Base-by-base conservation (phyloP, 176 grass and related monocot genomes). In the Carex parvula region DNA sequence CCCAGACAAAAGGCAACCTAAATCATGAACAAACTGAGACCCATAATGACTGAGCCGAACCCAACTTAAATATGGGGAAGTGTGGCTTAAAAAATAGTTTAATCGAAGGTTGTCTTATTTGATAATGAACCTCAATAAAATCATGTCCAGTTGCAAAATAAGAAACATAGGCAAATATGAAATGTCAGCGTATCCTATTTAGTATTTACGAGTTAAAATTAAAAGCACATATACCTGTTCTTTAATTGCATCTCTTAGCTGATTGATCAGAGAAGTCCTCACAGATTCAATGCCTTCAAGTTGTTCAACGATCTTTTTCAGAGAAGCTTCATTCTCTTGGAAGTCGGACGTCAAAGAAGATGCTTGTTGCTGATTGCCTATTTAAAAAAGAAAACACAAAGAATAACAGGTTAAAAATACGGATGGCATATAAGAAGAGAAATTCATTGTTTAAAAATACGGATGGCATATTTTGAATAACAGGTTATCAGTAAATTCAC, bases 171-270 rank as follows among this genome's bases (percentile, higher is more conserved):
- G 66, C 9, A 44, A 70, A 70, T 63, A 54, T 6, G 63, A 85
- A 67, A 33, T 17, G 70, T 60, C 12, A 17, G 48, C 50, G 82
- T 80, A 46, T 64, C 81, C 57, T 9, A 72, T 85, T 7, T 5
- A 83, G 33, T 9, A 72, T 85, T 7, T 5, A 83, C 44, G n/a
- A 83, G 17, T 39, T 60, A 52, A 72, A 74, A 70, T 88, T 63
- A 79, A 1, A 84, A 58, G 60, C 64, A 82, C 72, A 93, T 78
- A 85, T 71, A 93, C 96, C 96, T 95, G 92, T 86, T 98, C 92
- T 33, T 35, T 85, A 54, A 93, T 86, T 55, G 92, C 96, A 79
- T 92, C 91, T 81, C 85, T 92, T 83, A 98, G 83, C 83, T 93
- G 93, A 87, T 84, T 85, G 64, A 98, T 89, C 83, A 98, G 85